Evolutionary conservation across 2,329 filamentous ascomycete genomes (phyloP).

Genomic region (Fusarium sp.): DNA sequence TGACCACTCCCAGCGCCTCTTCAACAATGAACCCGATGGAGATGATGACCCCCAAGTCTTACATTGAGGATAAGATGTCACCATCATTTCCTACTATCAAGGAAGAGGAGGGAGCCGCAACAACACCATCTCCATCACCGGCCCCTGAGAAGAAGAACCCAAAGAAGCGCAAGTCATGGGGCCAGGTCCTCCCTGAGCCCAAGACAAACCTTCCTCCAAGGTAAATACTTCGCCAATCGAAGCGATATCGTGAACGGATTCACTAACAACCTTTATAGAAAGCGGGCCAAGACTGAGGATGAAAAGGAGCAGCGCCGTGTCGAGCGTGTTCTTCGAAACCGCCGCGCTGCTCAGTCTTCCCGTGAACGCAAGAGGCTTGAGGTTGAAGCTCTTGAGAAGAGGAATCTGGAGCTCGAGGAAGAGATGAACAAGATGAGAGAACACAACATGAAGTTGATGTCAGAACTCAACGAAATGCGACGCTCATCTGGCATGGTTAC

Average conservation of each 20-base stretch:
- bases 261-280: conserved; percentile 67
- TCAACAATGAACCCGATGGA: conserved; percentile 63
- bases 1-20: conserved; percentile 51
- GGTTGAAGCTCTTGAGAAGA: conserved; percentile 86
- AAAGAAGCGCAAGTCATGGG: conserved; percentile 99
- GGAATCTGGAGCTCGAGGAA: conserved; percentile 79
- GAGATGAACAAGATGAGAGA: conserved; percentile 73
- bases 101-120: conserved; percentile 37
- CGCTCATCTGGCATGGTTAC: conserved; percentile 60
- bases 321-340: conserved; percentile 96
- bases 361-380: conserved; percentile 91
- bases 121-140: conserved; percentile 46
- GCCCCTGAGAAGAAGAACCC: conserved; percentile 75
- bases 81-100: conserved; percentile 27
- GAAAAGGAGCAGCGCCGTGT: conserved; percentile 99
- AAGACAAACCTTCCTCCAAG: conserved; percentile 96
- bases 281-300: conserved; percentile 98
- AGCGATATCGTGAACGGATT: not conserved
- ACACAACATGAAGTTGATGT: conserved; percentile 63
- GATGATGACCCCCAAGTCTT: conserved; percentile 65
- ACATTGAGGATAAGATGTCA: conserved; percentile 50
- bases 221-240: conserved; percentile 61
- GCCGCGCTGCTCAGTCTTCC: conserved; percentile 95
- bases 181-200: conserved; percentile 94
- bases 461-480: conserved; percentile 66